Percentiles rank a stretch among this genome's conserved stretches.
Conservation (phyloP, 1,284 basidiomycete genomes). For the Austroboletus novae-zelandiae region DNA sequence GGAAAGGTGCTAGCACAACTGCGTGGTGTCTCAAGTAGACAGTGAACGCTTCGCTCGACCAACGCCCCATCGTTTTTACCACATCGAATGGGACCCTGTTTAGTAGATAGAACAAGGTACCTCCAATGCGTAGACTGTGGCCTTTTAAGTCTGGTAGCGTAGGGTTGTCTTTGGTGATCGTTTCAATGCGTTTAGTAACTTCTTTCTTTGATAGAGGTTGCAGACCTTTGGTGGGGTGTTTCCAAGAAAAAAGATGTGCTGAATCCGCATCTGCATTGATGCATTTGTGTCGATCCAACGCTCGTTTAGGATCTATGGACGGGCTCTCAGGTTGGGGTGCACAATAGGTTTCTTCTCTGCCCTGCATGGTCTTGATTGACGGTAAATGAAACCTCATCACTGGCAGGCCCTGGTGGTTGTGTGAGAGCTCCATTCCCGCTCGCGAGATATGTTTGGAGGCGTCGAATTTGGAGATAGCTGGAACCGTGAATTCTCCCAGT, state of each 20-base stretch:
- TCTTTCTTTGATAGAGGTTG: neutral
- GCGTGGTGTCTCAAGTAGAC: neutral
- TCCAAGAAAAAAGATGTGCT: neutral
- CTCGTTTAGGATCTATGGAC: neutral
- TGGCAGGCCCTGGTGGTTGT: too few relatives aligned
- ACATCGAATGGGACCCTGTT: neutral
- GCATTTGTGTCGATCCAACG: neutral
- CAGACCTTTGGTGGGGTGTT: neutral
- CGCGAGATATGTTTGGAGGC: too few relatives aligned
- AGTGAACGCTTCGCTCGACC: neutral
- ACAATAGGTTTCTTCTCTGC: neutral
- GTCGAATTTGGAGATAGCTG: too few relatives aligned
- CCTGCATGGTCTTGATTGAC: too few relatives aligned
- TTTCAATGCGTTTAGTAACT: neutral
- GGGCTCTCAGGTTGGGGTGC: neutral
- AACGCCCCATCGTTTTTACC: neutral
- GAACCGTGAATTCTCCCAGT: too few relatives aligned
- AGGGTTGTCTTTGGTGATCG: too few relatives aligned
- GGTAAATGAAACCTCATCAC: too few relatives aligned
- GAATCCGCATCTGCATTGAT: neutral
- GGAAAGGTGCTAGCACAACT: too few relatives aligned
- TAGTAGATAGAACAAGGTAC: conserved; percentile 3
- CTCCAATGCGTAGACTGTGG: conserved; percentile 8
- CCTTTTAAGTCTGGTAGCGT: neutral
- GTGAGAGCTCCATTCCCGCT: too few relatives aligned